Conservation (phyloP, 306 rosid genomes). For the Ceratonia siliqua region DNA sequence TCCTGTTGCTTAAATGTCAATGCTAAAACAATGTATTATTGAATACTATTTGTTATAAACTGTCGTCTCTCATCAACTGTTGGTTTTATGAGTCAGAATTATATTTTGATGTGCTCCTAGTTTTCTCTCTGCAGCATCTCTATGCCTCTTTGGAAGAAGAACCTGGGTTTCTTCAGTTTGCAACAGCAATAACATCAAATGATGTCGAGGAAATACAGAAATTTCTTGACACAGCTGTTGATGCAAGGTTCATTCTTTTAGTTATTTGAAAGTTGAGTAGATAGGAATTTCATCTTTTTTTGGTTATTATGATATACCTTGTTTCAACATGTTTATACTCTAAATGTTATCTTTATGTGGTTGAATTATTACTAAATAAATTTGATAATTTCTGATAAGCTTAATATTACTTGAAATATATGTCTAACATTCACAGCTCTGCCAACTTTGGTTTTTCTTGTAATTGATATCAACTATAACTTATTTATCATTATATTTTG, state of each 20-base stretch:
- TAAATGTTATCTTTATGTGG: conserved; percentile 10
- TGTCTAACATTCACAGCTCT: conserved; percentile 15
- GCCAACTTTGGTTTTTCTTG: conserved; percentile 15
- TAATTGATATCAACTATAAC: not conserved
- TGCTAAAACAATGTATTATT: conserved; percentile 1
- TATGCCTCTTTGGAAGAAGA: conserved; percentile 81
- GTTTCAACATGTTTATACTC: conserved; percentile 13
- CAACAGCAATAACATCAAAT: conserved; percentile 81
- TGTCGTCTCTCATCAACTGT: not conserved
- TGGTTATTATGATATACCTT: conserved; percentile 1
- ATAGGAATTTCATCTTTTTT: conserved; percentile 20
- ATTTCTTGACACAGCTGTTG: conserved; percentile 79
- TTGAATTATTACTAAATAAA: not conserved
- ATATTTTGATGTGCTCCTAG: conserved; percentile 22
- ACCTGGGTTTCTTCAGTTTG: conserved; percentile 78
- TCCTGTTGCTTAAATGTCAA: not conserved
- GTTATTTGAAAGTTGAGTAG: conserved; percentile 23
- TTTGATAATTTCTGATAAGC: not conserved
- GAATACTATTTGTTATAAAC: not conserved
- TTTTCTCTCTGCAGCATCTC: conserved; percentile 63
- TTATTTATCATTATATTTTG: conserved; percentile 13
- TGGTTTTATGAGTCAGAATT: not conserved
- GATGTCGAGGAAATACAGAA: conserved; percentile 91
- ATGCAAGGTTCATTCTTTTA: conserved; percentile 55
- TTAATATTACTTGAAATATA: not conserved